These are phyloP conservation scores for Astrothelium macrocarpum DNA, from an alignment of 495 filamentous ascomycete genomes.

Conservation along the genomic window DNA sequence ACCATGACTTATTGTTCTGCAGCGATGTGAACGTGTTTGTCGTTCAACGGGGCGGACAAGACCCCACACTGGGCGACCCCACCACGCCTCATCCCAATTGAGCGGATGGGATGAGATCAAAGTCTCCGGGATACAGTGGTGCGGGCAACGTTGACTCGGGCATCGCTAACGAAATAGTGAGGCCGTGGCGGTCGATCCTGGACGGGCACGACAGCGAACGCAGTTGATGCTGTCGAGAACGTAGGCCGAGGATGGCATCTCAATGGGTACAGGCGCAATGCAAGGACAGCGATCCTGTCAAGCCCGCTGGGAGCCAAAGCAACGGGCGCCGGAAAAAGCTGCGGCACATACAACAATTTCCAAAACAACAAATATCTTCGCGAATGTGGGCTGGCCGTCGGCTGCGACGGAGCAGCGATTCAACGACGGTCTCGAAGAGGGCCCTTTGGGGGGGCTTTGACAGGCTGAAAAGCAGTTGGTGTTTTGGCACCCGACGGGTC, in stretches of 20 bases:
- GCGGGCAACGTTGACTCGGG: too few relatives aligned
- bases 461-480: conserved; percentile 1
- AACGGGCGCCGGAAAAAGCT: background rate
- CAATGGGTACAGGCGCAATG: background rate
- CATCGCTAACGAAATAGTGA: too few relatives aligned
- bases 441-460: background rate
- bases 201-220: too few relatives aligned
- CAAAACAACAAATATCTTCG: background rate
- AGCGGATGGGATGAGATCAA: too few relatives aligned
- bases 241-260: background rate
- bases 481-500: conserved; percentile 4
- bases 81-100: too few relatives aligned
- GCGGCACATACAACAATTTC: conserved; percentile 2
- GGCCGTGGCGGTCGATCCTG: too few relatives aligned
- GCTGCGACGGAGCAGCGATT: background rate
- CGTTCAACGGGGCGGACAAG: background rate
- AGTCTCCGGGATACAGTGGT: too few relatives aligned
- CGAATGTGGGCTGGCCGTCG: background rate
- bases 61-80: background rate
- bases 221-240: too few relatives aligned
- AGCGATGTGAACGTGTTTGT: conserved; percentile 3
- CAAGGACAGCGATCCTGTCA: background rate
- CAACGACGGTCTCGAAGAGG: background rate
- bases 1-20: background rate
- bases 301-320: background rate